These are phyloP conservation scores for Yamadazyma spencermartinsiae DNA, from an alignment of 1,139 yeast species.

Conservation along the genomic window DNA sequence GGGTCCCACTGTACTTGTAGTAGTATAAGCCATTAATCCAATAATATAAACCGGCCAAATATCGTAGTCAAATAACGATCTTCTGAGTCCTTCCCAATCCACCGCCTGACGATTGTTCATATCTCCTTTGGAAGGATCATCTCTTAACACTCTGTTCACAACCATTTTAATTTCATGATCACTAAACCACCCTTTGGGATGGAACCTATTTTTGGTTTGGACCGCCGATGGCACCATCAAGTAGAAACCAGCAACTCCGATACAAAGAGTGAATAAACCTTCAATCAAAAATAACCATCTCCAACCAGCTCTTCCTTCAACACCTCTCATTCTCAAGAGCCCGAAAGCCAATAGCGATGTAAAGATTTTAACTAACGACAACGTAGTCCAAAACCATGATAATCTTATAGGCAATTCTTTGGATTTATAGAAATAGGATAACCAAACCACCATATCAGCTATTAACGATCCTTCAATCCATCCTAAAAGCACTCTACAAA, in stretches of 20 bases:
- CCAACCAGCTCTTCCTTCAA: slow-evolving; percentile 51
- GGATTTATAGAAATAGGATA: slow-evolving; percentile 31
- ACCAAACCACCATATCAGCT: slow-evolving; percentile 31
- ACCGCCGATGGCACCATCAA: slow-evolving; percentile 62
- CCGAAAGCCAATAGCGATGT: slow-evolving; percentile 33
- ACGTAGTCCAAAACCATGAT: slow-evolving; percentile 29
- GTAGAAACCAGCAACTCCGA: slow-evolving; percentile 55
- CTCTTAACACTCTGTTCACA: slow-evolving; percentile 62
- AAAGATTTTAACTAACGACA: slow-evolving; percentile 25
- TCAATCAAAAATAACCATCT: slow-evolving; percentile 66
- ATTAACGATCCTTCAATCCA: slow-evolving; percentile 32
- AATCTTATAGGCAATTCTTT: slow-evolving; percentile 28
- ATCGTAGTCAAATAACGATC: slow-evolving; percentile 52
- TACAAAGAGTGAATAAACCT: slow-evolving; percentile 54
- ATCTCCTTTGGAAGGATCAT: slow-evolving; percentile 70
- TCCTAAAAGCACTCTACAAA: slow-evolving; percentile 30
- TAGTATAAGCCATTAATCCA: slow-evolving; percentile 49
- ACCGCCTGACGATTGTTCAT: slow-evolving; percentile 66
- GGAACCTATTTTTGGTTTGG: slow-evolving; percentile 53
- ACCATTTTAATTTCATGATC: slow-evolving; percentile 62
- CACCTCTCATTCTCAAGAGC: slow-evolving; percentile 26
- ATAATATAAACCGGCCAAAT: slow-evolving; percentile 59
- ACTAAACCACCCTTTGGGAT: slow-evolving; percentile 62
- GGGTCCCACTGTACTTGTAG: slow-evolving; percentile 39
- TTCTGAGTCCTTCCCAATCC: slow-evolving; percentile 35